Conservation (phyloP, 768 basidiomycete species). For the Naganishia onofrii region DNA sequence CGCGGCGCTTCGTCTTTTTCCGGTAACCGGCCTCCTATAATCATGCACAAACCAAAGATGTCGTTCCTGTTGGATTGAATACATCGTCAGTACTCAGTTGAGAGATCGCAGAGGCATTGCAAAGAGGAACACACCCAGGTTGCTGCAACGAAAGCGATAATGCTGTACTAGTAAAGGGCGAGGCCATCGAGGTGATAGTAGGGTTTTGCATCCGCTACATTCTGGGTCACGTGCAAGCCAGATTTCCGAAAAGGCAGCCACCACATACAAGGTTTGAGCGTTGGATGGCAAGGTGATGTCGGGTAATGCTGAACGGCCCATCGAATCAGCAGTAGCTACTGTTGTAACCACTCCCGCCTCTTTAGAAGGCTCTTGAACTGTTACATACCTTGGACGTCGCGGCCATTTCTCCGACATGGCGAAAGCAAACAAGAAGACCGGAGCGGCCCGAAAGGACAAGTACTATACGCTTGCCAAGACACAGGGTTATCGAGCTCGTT, state of each 20-base stretch:
- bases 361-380: not conserved
- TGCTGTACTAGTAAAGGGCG: no score
- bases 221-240: not conserved
- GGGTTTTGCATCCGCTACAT: not conserved
- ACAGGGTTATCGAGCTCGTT: slow-evolving; percentile 98
- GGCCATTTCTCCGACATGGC: slow-evolving; percentile 39
- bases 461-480: slow-evolving; percentile 98
- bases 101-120: no score
- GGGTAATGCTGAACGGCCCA: not conserved
- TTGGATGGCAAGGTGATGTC: not conserved
- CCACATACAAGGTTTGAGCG: not conserved
- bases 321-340: not conserved
- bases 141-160: no score
- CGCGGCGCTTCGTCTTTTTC: no score
- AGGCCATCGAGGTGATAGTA: no score
- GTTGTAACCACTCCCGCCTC: not conserved
- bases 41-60: no score
- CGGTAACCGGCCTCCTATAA: no score
- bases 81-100: no score
- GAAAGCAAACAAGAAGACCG: slow-evolving; percentile 52
- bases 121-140: no score
- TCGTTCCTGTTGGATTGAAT: no score
- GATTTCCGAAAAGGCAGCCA: slow-evolving; percentile 12
- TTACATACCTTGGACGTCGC: not conserved
- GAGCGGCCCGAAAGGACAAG: slow-evolving; percentile 92